Percentiles rank a stretch among this genome's conserved stretches.
Evolutionary conservation across 352 stramenopile species (phyloP).

Genomic region (Phytophthora multivora): DNA sequence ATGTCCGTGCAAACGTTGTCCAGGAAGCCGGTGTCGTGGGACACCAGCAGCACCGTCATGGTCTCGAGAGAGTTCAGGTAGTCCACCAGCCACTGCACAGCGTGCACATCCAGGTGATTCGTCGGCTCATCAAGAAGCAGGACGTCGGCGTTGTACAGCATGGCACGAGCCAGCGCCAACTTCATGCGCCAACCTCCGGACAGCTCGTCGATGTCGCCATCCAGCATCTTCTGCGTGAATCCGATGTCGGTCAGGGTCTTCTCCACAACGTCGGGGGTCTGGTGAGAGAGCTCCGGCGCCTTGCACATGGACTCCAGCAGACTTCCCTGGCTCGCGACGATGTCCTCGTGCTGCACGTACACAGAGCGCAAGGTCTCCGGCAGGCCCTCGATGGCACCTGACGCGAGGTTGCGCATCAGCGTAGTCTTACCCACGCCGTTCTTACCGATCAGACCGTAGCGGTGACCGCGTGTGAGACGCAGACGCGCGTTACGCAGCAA

Average conservation of each 20-base stretch:
- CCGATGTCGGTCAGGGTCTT: slow-evolving; percentile 89
- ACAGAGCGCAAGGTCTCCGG: slow-evolving; percentile 93
- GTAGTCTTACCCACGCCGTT: slow-evolving; percentile 98
- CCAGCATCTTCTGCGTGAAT: slow-evolving; percentile 93
- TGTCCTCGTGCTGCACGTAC: slow-evolving; percentile 97
- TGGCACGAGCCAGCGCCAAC: slow-evolving; percentile 93
- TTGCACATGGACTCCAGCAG: slow-evolving; percentile 70
- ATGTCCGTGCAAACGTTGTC: slow-evolving; percentile 98
- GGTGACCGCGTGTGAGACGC: slow-evolving; percentile 93
- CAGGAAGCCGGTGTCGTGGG: slow-evolving; percentile 96
- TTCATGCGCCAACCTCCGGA: slow-evolving; percentile 98
- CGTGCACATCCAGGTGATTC: slow-evolving; percentile 96
- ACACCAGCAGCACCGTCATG: slow-evolving; percentile 97
- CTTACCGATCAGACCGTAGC: slow-evolving; percentile 95
- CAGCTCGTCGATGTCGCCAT: slow-evolving; percentile 93
- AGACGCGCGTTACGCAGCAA: slow-evolving; percentile 96
- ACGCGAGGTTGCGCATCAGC: slow-evolving; percentile 92
- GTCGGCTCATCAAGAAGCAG: slow-evolving; percentile 95
- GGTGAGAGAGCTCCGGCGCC: slow-evolving; percentile 76
- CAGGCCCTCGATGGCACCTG: slow-evolving; percentile 91
- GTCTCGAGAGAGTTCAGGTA: slow-evolving; percentile 96
- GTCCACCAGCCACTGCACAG: slow-evolving; percentile 97
- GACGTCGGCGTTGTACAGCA: slow-evolving; percentile 96
- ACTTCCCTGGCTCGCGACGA: slow-evolving; percentile 87
- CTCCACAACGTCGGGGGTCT: slow-evolving; percentile 75